These are phyloP conservation scores for Colletotrichum nymphaeae DNA, from an alignment of 2,329 filamentous ascomycete genomes.

Conservation along the genomic window DNA sequence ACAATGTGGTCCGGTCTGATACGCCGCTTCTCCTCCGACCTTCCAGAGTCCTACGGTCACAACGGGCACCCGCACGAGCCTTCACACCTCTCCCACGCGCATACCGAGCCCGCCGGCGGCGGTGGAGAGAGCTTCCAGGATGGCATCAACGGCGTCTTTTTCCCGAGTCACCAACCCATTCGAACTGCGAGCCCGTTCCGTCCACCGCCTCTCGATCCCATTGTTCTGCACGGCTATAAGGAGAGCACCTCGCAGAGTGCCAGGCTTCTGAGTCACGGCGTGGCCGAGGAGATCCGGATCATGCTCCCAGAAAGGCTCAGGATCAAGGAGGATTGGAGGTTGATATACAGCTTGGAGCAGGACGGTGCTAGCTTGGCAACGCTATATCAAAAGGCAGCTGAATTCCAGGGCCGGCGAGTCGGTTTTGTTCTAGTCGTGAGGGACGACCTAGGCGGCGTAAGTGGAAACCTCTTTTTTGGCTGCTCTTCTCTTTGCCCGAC, in stretches of 20 bases:
- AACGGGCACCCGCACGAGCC: constrained; percentile 37
- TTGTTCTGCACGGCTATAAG: constrained; percentile 76
- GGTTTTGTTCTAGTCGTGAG: constrained; percentile 91
- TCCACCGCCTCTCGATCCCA: constrained; percentile 86
- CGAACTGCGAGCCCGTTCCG: constrained; percentile 83
- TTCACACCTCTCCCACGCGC: constrained; percentile 40
- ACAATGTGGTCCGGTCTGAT: constrained; percentile 71
- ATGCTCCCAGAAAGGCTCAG: constrained; percentile 89
- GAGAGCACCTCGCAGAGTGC: constrained; percentile 68
- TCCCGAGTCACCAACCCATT: constrained; percentile 57
- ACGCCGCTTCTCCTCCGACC: constrained; percentile 71
- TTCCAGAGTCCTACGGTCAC: constrained; percentile 42
- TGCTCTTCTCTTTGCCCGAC: background rate
- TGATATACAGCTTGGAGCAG: constrained; percentile 91
- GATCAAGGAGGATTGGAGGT: constrained; percentile 85
- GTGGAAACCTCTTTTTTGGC: constrained; percentile 47
- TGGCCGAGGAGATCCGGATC: constrained; percentile 93
- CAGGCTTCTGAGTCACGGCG: constrained; percentile 74
- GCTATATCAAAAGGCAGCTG: constrained; percentile 82
- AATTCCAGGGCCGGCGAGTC: constrained; percentile 75
- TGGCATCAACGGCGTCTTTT: constrained; percentile 70
- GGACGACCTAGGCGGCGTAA: constrained; percentile 79
- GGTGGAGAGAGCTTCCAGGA: constrained; percentile 45
- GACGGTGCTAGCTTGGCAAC: constrained; percentile 90
- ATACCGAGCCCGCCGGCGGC: constrained; percentile 37